Evolutionary conservation across 352 stramenopile species (phyloP).

Genomic region (Globisporangium splendens): DNA sequence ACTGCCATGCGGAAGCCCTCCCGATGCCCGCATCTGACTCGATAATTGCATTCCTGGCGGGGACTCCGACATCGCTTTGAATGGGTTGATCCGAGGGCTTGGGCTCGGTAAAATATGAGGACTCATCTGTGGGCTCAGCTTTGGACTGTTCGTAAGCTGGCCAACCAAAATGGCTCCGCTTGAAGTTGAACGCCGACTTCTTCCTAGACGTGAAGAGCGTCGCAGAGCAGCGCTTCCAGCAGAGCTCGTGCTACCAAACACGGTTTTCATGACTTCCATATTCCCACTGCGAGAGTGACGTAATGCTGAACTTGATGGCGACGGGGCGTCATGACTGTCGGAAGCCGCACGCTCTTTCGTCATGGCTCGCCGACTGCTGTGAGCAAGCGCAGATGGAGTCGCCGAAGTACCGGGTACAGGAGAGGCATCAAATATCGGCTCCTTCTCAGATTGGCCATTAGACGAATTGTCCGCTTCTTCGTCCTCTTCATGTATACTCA

Average conservation of each 20-base stretch:
- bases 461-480: conserved; percentile 23
- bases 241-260: conserved; percentile 52
- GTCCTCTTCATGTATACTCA: conserved; percentile 61
- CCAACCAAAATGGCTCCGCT: conserved; percentile 33
- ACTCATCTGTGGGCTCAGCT: conserved; percentile 68
- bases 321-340: conserved; percentile 22
- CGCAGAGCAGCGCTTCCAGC: conserved; percentile 35
- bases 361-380: not conserved
- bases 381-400: conserved; percentile 1
- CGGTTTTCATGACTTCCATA: conserved; percentile 65
- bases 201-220: conserved; percentile 46
- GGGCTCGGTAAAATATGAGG: conserved; percentile 54
- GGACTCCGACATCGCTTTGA: conserved; percentile 53
- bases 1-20: conserved; percentile 1
- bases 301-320: conserved; percentile 27
- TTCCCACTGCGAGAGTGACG: conserved; percentile 54
- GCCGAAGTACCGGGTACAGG: not conserved
- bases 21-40: conserved; percentile 4
- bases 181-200: conserved; percentile 52
- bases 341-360: conserved; percentile 30
- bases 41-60: conserved; percentile 24
- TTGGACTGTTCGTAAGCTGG: conserved; percentile 40
- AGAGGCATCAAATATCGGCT: conserved; percentile 3
- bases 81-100: conserved; percentile 67
- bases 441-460: conserved; percentile 16